Percentiles rank a stretch among this genome's conserved stretches.
Evolutionary conservation across 2,329 filamentous ascomycete genomes (phyloP).

Genomic region (Diplodia intermedia): DNA sequence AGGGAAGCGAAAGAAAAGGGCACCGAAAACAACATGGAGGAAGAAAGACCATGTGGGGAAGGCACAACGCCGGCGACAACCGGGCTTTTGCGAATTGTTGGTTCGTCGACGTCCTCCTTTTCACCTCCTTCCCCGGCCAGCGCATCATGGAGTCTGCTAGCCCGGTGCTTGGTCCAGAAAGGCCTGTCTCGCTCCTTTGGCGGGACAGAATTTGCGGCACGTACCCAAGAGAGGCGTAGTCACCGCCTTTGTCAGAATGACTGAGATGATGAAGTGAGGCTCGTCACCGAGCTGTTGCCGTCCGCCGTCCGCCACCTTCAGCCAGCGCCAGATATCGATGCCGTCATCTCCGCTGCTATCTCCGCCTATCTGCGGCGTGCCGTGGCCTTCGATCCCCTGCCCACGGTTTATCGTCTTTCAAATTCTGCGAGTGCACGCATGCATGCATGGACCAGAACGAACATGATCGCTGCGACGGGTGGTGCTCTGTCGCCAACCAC

Average conservation of each 20-base stretch:
- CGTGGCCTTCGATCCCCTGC: too few relatives aligned
- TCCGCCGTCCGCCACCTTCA: too few relatives aligned
- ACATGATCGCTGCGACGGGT: too few relatives aligned
- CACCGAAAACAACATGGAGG: too few relatives aligned
- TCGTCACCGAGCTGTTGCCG: background rate
- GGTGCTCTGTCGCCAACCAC: too few relatives aligned
- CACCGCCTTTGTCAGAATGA: background rate
- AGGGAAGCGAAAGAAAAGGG: too few relatives aligned
- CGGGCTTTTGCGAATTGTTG: background rate
- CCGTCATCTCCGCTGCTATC: conserved; percentile 4
- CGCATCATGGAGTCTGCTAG: conserved; percentile 10
- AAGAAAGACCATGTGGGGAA: too few relatives aligned
- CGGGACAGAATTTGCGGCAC: background rate
- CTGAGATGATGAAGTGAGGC: background rate
- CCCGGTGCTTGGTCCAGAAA: background rate
- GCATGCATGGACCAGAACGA: too few relatives aligned
- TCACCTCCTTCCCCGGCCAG: background rate
- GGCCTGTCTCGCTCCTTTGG: conserved; percentile 2
- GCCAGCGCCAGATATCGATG: background rate
- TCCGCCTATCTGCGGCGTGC: background rate
- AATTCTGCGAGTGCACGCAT: too few relatives aligned
- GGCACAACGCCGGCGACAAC: too few relatives aligned
- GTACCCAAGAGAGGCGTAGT: background rate
- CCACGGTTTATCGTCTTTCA: too few relatives aligned
- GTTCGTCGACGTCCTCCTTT: background rate